Percentiles rank a stretch among this genome's conserved stretches.
These are phyloP conservation scores for Cercospora sp. DNA, from an alignment of 2,329 filamentous ascomycete species.

Conservation along the genomic window DNA sequence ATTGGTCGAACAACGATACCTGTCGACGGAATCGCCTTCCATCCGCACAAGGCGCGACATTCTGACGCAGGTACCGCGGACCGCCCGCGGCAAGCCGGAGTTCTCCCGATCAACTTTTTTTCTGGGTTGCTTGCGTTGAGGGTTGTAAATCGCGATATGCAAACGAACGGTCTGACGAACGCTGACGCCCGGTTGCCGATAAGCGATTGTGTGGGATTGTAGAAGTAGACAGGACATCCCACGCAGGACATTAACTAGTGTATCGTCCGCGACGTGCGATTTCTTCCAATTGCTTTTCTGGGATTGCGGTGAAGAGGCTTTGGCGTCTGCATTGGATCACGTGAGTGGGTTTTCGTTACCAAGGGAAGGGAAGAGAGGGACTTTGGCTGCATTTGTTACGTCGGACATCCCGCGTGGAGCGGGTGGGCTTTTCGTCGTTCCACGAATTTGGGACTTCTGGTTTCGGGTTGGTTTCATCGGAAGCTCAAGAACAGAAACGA, in stretches of 20 bases:
- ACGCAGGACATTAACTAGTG: slow-evolving; percentile 14
- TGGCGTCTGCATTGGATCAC: neutral
- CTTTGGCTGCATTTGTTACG: neutral
- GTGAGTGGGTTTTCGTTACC: neutral
- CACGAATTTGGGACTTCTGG: neutral
- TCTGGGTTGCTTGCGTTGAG: neutral
- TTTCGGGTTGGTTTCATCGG: slow-evolving; percentile 4
- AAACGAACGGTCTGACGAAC: slow-evolving; percentile 1
- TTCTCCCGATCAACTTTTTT: slow-evolving; percentile 1
- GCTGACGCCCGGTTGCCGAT: slow-evolving; percentile 5
- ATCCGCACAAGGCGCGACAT: neutral
- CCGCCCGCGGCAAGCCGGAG: slow-evolving; percentile 3
- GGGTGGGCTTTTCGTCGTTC: neutral
- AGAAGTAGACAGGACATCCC: slow-evolving; percentile 8
- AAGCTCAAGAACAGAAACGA: neutral
- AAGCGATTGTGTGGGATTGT: neutral
- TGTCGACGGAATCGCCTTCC: neutral
- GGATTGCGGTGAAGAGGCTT: neutral
- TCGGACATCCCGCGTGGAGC: neutral
- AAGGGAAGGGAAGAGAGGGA: neutral
- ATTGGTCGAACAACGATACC: neutral
- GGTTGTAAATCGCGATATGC: neutral
- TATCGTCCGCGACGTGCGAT: neutral
- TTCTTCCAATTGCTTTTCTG: slow-evolving; percentile 10
- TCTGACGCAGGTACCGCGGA: slow-evolving; percentile 13